These are phyloP conservation scores for Papiliotrema flavescens DNA, from an alignment of 1,284 basidiomycete genomes.

Conservation along the genomic window DNA sequence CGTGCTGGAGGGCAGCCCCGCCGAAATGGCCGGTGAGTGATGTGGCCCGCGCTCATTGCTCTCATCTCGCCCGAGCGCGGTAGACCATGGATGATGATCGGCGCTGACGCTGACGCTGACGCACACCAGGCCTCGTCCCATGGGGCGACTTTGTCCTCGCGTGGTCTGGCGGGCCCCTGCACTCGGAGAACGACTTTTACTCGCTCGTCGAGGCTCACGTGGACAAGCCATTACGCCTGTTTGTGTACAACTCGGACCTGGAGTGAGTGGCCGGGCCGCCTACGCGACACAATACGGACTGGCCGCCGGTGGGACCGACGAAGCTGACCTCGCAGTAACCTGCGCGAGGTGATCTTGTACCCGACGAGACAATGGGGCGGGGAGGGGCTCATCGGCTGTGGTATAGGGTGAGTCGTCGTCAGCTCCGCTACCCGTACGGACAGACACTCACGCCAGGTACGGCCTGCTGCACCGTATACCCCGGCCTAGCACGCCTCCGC, in stretches of 20 bases:
- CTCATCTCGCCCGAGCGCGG: too few relatives aligned
- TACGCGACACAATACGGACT: too few relatives aligned
- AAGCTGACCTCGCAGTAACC: conserved; percentile 57
- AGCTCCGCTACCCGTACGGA: neutral
- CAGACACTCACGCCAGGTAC: conserved; percentile 40
- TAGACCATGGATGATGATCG: too few relatives aligned
- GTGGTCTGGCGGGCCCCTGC: conserved; percentile 89
- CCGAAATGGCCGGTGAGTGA: conserved; percentile 59
- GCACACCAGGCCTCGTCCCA: conserved; percentile 67
- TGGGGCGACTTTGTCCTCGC: conserved; percentile 88
- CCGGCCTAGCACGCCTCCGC: conserved; percentile 40
- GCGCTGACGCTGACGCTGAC: neutral
- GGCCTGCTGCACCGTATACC: conserved; percentile 89
- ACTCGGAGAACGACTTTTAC: conserved; percentile 95
- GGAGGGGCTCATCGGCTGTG: conserved; percentile 86
- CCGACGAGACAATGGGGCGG: conserved; percentile 96
- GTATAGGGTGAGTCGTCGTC: conserved; percentile 66
- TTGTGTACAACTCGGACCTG: conserved; percentile 96
- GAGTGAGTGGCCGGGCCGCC: conserved; percentile 60
- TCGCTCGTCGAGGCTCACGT: conserved; percentile 91
- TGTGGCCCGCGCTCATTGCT: too few relatives aligned
- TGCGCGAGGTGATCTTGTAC: conserved; percentile 85
- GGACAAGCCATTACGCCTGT: conserved; percentile 86
- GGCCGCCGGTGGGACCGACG: neutral
- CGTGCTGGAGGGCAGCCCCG: conserved; percentile 91